Evolutionary conservation across 2,329 filamentous ascomycete genomes (phyloP), one percentile per base, ranked within the genome.

Genomic region (Neoscytalidium dimidiatum): DNA sequence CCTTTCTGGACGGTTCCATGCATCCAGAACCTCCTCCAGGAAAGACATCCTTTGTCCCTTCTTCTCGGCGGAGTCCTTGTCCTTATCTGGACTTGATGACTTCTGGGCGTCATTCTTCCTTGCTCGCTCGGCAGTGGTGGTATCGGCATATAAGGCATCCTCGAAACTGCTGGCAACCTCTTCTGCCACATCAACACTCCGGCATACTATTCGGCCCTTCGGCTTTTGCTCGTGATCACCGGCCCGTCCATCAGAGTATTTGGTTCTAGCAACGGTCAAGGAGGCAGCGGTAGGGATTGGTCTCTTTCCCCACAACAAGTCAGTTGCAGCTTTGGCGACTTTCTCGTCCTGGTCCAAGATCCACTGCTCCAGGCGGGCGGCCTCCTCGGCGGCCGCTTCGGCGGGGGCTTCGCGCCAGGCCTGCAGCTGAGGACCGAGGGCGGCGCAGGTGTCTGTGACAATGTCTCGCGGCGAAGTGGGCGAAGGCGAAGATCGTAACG

Each of bases 291-390:
- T 64, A 9, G 62, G 62, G 7, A 64, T 29, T 6, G 51, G 62
- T 9, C 62, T 33, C 52, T 57, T 64, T 28, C 62, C 52, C 62
- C 62, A 64, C 6, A 64, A 41, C 35, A 64, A n/a, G 9, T 64
- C 62, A 31, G 28, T 38, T 21, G 52, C 51, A 8, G 62, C 52
- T 3, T 19, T 31, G 3, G 61, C 49, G n/a, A 53, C 51, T 38
- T 53, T 56, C 49, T 56, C 49, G 19, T 64, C 61, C 26, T 64
- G 61, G 7, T 19, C 49, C 8, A 31, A 11, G 26, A 56, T 53
- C 61, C 61, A 64, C 21, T 38, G 11, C 26, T 64, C 61, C 6
- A 64, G 51, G 8, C 52, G 29, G 52, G 52, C 41, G 21, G 51
- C 51, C 23, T 51, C 43, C 2, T 29, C 38, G 19, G 52, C 51